These are phyloP conservation scores for Parathielavia hyrcaniae DNA, from an alignment of 495 filamentous ascomycete genomes.

Conservation along the genomic window DNA sequence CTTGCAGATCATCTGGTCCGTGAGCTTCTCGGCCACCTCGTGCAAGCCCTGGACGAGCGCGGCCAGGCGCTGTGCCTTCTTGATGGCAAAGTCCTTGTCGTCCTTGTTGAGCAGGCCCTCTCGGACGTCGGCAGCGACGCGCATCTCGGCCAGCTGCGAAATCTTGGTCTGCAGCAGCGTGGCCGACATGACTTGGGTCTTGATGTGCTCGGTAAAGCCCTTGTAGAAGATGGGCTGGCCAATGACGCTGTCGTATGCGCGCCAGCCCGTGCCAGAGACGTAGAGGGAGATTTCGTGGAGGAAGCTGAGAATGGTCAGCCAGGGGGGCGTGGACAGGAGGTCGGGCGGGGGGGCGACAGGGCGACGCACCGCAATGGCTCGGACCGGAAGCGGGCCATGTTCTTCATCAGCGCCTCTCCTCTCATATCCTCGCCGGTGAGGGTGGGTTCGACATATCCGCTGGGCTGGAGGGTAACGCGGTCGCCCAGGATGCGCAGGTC, in stretches of 20 bases:
- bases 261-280: conserved; percentile 86
- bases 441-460: conserved; percentile 57
- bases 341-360: not conserved
- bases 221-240: conserved; percentile 91
- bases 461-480: conserved; percentile 72
- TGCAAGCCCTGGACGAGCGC: conserved; percentile 49
- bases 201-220: conserved; percentile 89
- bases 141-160: conserved; percentile 63
- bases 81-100: conserved; percentile 49
- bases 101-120: conserved; percentile 60
- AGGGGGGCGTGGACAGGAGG: conserved; percentile 10
- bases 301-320: conserved; percentile 53
- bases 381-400: conserved; percentile 70
- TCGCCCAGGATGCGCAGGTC: conserved; percentile 78
- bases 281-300: conserved; percentile 87
- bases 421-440: conserved; percentile 42
- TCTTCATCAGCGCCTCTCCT: conserved; percentile 69
- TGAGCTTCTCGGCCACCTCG: conserved; percentile 75
- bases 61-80: conserved; percentile 56
- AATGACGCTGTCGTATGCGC: conserved; percentile 81
- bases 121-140: conserved; percentile 66
- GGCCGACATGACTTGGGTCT: conserved; percentile 62
- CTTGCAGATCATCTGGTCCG: conserved; percentile 97
- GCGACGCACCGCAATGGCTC: conserved; percentile 47
- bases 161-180: conserved; percentile 69